phyloP scores from a whole-genome alignment of 2,329 filamentous ascomycete genomes.

The Proliferodiscus dingleyae region DNA sequence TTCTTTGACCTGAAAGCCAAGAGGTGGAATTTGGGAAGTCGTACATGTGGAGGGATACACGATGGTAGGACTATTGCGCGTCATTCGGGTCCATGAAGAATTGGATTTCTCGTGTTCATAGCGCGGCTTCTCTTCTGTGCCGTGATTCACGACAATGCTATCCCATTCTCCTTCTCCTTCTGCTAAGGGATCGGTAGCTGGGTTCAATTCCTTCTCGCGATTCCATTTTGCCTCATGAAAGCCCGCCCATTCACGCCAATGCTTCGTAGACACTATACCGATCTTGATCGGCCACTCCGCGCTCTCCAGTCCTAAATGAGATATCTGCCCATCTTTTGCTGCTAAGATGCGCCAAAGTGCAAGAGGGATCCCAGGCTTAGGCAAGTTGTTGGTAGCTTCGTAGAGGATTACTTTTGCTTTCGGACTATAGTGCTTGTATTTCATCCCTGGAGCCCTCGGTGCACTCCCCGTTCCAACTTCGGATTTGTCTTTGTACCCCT shows the following conservation, averaged over 20 bases:
- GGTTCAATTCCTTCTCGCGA: background rate
- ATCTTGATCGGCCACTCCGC: conserved; percentile 19
- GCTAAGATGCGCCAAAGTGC: conserved; percentile 9
- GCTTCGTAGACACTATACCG: conserved; percentile 37
- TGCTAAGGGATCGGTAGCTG: background rate
- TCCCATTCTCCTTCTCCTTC: background rate
- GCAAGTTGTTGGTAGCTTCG: too few relatives aligned
- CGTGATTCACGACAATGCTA: background rate
- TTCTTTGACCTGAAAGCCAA: conserved; percentile 7
- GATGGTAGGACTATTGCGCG: background rate
- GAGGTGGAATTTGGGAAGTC: background rate
- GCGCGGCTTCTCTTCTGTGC: background rate
- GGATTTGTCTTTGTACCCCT: conserved; percentile 73
- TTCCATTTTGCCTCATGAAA: conserved; percentile 9
- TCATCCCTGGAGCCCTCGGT: conserved; percentile 93
- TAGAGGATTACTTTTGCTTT: conserved; percentile 81
- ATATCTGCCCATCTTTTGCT: conserved; percentile 5
- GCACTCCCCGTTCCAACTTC: conserved; percentile 59
- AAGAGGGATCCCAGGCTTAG: conserved; percentile 4
- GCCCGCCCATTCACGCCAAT: conserved; percentile 32
- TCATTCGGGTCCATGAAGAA: background rate
- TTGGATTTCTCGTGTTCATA: background rate
- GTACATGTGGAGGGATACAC: background rate
- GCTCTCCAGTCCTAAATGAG: conserved; percentile 11
- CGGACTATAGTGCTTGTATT: conserved; percentile 96